A percentile compares a stretch with the other conserved stretches of the same genome.
These are phyloP conservation scores for Candida schatavii DNA, from an alignment of 805 yeast genomes.

Conservation along the genomic window DNA sequence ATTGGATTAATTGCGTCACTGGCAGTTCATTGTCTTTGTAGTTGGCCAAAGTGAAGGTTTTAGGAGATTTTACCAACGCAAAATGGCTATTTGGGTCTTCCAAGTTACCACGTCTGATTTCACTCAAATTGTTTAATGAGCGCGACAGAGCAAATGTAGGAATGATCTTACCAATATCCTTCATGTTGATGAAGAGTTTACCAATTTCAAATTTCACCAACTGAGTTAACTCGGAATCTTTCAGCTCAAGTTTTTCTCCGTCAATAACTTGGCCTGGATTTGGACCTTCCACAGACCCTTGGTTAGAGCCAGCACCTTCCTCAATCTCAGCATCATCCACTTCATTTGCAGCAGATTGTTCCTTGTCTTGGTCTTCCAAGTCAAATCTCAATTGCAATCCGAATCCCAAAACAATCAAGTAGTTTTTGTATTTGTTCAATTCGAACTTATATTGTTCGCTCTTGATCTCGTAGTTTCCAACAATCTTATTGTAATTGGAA, in stretches of 20 bases:
- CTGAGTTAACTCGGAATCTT: conserved; percentile 30
- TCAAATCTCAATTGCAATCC: conserved; percentile 47
- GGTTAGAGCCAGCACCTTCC: conserved; percentile 4
- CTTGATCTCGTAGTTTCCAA: conserved; percentile 39
- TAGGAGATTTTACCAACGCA: conserved; percentile 39
- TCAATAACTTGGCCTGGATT: conserved; percentile 1
- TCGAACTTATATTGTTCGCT: conserved; percentile 44
- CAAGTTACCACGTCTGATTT: conserved; percentile 12
- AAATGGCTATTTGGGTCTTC: conserved; percentile 16
- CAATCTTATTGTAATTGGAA: conserved; percentile 35
- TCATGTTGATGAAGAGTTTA: conserved; percentile 27
- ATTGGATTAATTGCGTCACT: conserved; percentile 29
- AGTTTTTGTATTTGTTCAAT: conserved; percentile 42
- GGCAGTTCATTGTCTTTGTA: conserved; percentile 37
- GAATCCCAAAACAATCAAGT: conserved; percentile 43
- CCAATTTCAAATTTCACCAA: conserved; percentile 33
- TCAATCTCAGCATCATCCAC: conserved; percentile 8
- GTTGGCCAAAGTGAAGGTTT: conserved; percentile 36
- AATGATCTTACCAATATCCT: conserved; percentile 29
- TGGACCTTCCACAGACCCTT: conserved; percentile 5
- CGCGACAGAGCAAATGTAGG: conserved; percentile 31
- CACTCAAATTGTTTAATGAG: conserved; percentile 22
- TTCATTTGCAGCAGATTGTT: conserved; percentile 3
- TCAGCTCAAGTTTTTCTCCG: conserved; percentile 11
- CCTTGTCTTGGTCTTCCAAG: conserved; percentile 31